phyloP scores from a whole-genome alignment of 352 stramenopile genomes.

The Phytophthora quininea region DNA sequence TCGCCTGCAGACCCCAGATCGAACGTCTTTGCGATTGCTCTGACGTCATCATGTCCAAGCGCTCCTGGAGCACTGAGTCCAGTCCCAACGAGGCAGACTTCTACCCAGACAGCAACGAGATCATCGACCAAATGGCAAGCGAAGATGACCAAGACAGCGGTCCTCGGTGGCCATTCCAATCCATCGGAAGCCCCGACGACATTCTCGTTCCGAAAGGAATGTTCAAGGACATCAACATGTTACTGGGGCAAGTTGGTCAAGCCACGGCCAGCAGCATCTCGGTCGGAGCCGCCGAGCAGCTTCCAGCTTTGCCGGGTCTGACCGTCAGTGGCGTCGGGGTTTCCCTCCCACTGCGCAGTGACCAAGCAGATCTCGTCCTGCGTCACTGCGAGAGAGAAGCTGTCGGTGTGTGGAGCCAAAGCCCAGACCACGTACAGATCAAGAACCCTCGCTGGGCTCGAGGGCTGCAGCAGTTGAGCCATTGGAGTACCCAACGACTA shows the following conservation, averaged over 20 bases:
- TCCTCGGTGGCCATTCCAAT: slow-evolving; percentile 12
- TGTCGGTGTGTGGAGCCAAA: slow-evolving; percentile 7
- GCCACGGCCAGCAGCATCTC: slow-evolving; percentile 11
- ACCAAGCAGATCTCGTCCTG: slow-evolving; percentile 9
- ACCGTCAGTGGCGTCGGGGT: slow-evolving; percentile 4
- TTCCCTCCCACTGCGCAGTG: slow-evolving; percentile 13
- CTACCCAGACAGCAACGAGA: too few relatives aligned
- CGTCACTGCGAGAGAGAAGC: slow-evolving; percentile 4
- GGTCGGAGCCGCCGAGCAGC: slow-evolving; percentile 5
- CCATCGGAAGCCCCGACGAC: slow-evolving; percentile 16
- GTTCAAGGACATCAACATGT: slow-evolving; percentile 15
- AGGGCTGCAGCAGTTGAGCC: slow-evolving; percentile 4
- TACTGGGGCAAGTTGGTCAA: slow-evolving; percentile 17
- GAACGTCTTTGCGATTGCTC: too few relatives aligned
- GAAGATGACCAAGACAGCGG: too few relatives aligned
- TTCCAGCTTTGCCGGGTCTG: slow-evolving; percentile 8
- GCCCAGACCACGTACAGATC: slow-evolving; percentile 14
- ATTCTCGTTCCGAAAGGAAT: slow-evolving; percentile 16
- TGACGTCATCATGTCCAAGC: too few relatives aligned
- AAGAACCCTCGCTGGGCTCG: slow-evolving; percentile 16
- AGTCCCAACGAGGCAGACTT: too few relatives aligned
- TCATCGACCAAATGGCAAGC: too few relatives aligned
- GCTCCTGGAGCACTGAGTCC: too few relatives aligned
- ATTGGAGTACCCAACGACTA: slow-evolving; percentile 1
- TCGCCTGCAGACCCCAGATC: too few relatives aligned